Evolutionary conservation across 768 basidiomycete genomes (phyloP).

Genomic region (Trametes meyenii): DNA sequence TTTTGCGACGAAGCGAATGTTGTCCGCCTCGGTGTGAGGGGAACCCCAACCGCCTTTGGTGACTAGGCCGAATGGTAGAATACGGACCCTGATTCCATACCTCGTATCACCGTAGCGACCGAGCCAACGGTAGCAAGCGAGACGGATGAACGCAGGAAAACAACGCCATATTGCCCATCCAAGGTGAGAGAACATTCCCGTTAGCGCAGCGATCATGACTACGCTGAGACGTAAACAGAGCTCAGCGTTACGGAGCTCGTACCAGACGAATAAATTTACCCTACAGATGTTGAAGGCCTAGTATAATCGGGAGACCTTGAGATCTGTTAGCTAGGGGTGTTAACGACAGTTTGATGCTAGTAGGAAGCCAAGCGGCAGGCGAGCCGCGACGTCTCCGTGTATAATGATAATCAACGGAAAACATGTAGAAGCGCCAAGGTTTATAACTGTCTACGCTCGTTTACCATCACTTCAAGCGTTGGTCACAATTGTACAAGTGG

Average conservation of each 20-base stretch:
- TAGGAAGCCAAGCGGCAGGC: too few species aligned
- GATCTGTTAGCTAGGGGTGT: too few species aligned
- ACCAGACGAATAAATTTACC: not conserved
- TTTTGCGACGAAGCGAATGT: constrained; percentile 19
- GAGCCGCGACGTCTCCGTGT: too few species aligned
- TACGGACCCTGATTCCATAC: not conserved
- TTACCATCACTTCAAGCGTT: too few species aligned
- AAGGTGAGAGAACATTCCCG: not conserved
- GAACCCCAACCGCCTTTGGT: not conserved
- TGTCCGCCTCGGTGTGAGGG: constrained; percentile 7
- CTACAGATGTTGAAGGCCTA: too few species aligned
- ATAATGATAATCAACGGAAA: too few species aligned
- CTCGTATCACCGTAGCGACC: not conserved
- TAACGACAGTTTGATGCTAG: too few species aligned
- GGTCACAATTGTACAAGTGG: too few species aligned
- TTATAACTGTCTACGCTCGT: too few species aligned
- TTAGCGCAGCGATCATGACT: not conserved
- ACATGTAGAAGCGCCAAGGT: too few species aligned
- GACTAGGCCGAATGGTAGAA: constrained; percentile 2
- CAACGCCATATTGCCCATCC: constrained; percentile 1
- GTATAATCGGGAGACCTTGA: too few species aligned
- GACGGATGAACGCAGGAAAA: not conserved
- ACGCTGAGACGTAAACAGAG: not conserved
- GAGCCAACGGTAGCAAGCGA: not conserved
- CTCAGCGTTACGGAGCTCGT: not conserved